These are phyloP conservation scores for Cardiospermum halicacabum DNA, from an alignment of 345 rosid species.

Conservation along the genomic window DNA sequence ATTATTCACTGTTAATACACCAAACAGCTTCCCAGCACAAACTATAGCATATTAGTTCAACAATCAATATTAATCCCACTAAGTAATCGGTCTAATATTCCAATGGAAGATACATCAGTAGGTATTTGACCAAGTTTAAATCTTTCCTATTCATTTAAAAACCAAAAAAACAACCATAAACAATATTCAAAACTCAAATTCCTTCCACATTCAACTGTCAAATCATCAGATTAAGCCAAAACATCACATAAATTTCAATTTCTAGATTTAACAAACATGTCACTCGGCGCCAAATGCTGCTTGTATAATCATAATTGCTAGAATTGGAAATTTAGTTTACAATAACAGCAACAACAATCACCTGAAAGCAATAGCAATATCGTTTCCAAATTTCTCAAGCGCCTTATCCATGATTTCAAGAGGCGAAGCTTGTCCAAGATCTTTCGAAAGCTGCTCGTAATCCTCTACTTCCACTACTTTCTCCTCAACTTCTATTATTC, in stretches of 20 bases:
- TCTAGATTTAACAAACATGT: too few species aligned
- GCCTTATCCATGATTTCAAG: conserved; percentile 91
- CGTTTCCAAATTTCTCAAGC: conserved; percentile 68
- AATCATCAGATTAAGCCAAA: too few species aligned
- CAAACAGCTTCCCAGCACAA: background rate
- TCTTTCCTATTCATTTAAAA: too few species aligned
- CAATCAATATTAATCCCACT: background rate
- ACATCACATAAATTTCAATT: too few species aligned
- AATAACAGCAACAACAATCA: conserved; percentile 8
- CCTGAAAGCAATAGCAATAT: conserved; percentile 97
- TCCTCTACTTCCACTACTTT: conserved; percentile 43
- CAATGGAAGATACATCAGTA: too few species aligned
- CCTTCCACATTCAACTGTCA: too few species aligned
- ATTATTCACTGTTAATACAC: background rate
- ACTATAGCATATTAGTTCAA: too few species aligned
- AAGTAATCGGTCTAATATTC: too few species aligned
- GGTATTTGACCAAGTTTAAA: too few species aligned
- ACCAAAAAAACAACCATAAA: too few species aligned
- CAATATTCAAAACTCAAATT: too few species aligned
- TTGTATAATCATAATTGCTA: background rate
- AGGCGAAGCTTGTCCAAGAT: conserved; percentile 69
- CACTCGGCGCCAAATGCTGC: too few species aligned
- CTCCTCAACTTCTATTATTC: conserved; percentile 52
- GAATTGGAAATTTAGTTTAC: background rate
- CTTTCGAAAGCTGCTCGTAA: conserved; percentile 51